phyloP scores from a whole-genome alignment of 495 filamentous ascomycete species.

The Amorphotheca resinae region DNA sequence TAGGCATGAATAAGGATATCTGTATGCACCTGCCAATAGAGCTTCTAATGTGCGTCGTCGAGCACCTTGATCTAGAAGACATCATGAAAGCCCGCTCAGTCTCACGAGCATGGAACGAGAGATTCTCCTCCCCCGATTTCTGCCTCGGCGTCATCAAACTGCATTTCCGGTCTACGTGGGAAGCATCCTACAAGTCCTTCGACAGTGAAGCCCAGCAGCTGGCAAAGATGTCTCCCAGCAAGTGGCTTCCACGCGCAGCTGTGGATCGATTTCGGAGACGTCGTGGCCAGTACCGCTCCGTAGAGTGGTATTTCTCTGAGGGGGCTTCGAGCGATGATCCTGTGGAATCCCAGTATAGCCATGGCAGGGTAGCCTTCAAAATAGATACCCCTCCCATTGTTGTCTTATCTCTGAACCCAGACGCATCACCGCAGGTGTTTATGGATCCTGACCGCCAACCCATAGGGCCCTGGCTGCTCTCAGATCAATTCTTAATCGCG shows the following conservation, averaged over 20 bases:
- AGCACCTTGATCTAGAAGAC: constrained; percentile 11
- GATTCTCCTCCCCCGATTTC: constrained; percentile 6
- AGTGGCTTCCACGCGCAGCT: constrained; percentile 9
- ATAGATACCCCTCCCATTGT: neutral
- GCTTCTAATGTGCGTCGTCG: constrained; percentile 6
- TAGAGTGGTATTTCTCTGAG: constrained; percentile 1
- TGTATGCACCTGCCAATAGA: constrained; percentile 10
- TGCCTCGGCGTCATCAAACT: constrained; percentile 6
- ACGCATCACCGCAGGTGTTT: neutral
- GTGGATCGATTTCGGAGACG: constrained; percentile 3
- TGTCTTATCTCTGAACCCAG: neutral
- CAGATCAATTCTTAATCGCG: constrained; percentile 10
- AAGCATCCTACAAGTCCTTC: neutral
- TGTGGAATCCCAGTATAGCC: constrained; percentile 3
- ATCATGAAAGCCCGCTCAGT: constrained; percentile 8
- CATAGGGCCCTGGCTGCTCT: constrained; percentile 10
- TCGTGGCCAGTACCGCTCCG: constrained; percentile 9
- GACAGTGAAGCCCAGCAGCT: neutral
- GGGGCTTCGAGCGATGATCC: neutral
- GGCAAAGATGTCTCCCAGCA: neutral
- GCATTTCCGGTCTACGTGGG: constrained; percentile 9
- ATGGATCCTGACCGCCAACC: neutral
- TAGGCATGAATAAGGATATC: constrained; percentile 7
- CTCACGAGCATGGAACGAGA: constrained; percentile 10
- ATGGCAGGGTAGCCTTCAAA: constrained; percentile 14